A percentile compares a stretch with the other conserved stretches of the same genome.
These are phyloP conservation scores for Cicer bijugum DNA, from an alignment of 306 rosid genomes.

Conservation along the genomic window DNA sequence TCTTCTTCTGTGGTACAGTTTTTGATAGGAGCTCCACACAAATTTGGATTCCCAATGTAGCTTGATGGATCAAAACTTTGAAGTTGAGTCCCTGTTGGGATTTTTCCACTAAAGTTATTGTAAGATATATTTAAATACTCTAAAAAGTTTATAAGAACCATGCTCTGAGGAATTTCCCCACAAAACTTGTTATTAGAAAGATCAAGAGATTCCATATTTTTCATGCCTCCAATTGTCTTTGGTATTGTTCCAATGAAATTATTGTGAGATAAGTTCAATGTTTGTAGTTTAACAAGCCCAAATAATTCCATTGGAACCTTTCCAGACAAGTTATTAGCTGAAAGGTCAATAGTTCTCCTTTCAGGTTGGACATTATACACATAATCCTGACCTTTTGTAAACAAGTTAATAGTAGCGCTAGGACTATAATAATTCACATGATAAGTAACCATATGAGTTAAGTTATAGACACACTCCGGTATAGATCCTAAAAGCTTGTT, in stretches of 20 bases:
- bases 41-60: background rate
- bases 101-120: background rate
- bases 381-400: background rate
- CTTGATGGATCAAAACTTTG: background rate
- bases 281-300: background rate
- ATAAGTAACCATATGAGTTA: background rate
- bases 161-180: background rate
- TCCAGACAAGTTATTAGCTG: background rate
- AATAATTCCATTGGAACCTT: background rate
- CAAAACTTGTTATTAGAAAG: background rate
- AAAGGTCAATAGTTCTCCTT: background rate
- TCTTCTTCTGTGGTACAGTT: background rate
- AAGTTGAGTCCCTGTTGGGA: background rate
- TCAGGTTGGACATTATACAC: background rate
- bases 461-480: background rate
- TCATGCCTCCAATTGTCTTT: background rate
- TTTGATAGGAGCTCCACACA: background rate
- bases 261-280: background rate
- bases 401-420: background rate
- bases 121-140: background rate
- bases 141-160: background rate
- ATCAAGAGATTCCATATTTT: background rate
- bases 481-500: constrained; percentile 8
- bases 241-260: background rate
- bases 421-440: background rate